These are phyloP conservation scores for Macroventuria anomochaeta DNA, from an alignment of 2,329 filamentous ascomycete species.

Conservation along the genomic window DNA sequence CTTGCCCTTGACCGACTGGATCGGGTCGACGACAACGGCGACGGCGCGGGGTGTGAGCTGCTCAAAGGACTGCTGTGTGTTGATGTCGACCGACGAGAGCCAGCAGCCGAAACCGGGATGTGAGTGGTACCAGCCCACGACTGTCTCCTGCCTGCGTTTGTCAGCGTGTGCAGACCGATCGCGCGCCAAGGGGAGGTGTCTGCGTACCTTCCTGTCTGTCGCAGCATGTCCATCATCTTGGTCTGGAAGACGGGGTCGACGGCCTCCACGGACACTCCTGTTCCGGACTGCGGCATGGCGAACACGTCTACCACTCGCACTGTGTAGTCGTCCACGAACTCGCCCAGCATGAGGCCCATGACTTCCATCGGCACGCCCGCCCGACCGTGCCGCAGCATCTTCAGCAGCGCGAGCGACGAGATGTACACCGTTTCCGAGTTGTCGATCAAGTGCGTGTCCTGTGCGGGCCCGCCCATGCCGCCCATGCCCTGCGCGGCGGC, in stretches of 20 bases:
- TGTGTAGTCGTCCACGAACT: constrained; percentile 99
- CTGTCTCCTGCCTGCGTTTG: constrained; percentile 79
- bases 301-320: constrained; percentile 98
- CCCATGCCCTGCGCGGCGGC: constrained; percentile 71
- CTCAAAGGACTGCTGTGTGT: constrained; percentile 99
- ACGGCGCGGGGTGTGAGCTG: constrained; percentile 96
- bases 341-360: constrained; percentile 98
- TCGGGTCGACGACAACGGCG: constrained; percentile 96
- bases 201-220: constrained; percentile 87
- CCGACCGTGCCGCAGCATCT: constrained; percentile 97
- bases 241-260: constrained; percentile 99
- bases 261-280: constrained; percentile 96
- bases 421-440: constrained; percentile 99
- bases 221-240: constrained; percentile 99
- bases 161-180: constrained; percentile 21
- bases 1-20: constrained; percentile 99
- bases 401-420: constrained; percentile 92
- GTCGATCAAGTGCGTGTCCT: constrained; percentile 90
- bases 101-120: constrained; percentile 99
- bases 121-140: constrained; percentile 99
- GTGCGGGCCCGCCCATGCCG: constrained; percentile 63
- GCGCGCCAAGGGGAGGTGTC: neutral
- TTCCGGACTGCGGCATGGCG: constrained; percentile 98
- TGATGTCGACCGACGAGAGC: constrained; percentile 98
- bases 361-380: constrained; percentile 99